Percentiles rank a stretch among this genome's conserved stretches.
These are phyloP conservation scores for Plantago rigida DNA, from an alignment of 305 asterid species.

Conservation along the genomic window DNA sequence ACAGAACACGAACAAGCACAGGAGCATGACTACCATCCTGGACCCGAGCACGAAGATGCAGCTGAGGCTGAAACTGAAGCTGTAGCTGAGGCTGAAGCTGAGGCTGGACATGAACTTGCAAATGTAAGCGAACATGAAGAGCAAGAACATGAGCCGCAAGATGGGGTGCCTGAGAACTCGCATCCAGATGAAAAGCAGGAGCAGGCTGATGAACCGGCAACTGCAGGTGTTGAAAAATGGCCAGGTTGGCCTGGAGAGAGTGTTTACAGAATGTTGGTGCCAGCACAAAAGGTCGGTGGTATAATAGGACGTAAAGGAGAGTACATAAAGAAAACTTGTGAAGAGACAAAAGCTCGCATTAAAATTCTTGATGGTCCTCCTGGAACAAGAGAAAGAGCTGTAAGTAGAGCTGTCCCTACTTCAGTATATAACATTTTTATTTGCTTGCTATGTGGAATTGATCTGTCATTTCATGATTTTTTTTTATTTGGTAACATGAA, in stretches of 20 bases:
- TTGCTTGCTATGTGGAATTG: slow-evolving; percentile 21
- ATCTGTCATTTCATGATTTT: slow-evolving; percentile 6
- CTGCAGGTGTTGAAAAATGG: slow-evolving; percentile 56
- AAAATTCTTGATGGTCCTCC: slow-evolving; percentile 99
- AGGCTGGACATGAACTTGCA: slow-evolving; percentile 19
- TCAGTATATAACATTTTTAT: slow-evolving; percentile 5
- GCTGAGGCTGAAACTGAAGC: slow-evolving; percentile 30
- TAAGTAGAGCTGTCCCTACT: slow-evolving; percentile 37
- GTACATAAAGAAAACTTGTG: slow-evolving; percentile 80
- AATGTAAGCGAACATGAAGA: slow-evolving; percentile 26
- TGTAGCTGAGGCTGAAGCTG: slow-evolving; percentile 29
- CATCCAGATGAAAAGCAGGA: slow-evolving; percentile 33
- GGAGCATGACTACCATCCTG: slow-evolving; percentile 30
- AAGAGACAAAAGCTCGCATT: slow-evolving; percentile 90
- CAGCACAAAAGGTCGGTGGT: slow-evolving; percentile 90
- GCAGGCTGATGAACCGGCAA: slow-evolving; percentile 23
- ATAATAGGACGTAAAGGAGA: slow-evolving; percentile 98
- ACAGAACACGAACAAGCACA: slow-evolving; percentile 27
- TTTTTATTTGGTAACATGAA: background rate
- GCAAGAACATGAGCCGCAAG: slow-evolving; percentile 27
- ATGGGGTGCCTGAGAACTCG: slow-evolving; percentile 25
- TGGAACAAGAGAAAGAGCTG: slow-evolving; percentile 84
- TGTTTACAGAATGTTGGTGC: slow-evolving; percentile 80
- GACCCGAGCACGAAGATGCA: slow-evolving; percentile 21
- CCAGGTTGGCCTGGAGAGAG: slow-evolving; percentile 99